Percentiles rank a stretch among this genome's conserved stretches.
Evolutionary conservation across 176 grass and related monocot species (phyloP).

Genomic region (Carex kokanica): DNA sequence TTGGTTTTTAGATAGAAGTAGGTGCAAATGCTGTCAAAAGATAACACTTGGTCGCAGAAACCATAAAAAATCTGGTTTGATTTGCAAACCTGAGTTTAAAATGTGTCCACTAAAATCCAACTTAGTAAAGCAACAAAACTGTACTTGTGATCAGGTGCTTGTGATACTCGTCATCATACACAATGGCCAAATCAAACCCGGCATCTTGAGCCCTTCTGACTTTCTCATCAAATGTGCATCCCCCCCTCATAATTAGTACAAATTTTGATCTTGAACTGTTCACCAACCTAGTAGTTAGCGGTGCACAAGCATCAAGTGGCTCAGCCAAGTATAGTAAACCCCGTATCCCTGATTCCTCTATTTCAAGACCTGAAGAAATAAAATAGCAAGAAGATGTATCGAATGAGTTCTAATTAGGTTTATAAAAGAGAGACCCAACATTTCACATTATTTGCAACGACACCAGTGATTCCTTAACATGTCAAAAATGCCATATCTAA

Average conservation of each 20-base stretch:
- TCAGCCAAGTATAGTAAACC: conserved; percentile 58
- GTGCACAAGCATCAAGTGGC: conserved; percentile 66
- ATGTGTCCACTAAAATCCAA: conserved; percentile 7
- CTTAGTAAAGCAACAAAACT: conserved; percentile 20
- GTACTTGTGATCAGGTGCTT: conserved; percentile 73
- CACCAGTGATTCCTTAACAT: not conserved
- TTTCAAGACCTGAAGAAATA: conserved; percentile 50
- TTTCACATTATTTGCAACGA: not conserved
- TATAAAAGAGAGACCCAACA: not conserved
- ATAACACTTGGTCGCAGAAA: not conserved
- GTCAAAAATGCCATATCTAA: not conserved
- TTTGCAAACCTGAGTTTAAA: conserved; percentile 4
- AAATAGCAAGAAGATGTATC: not conserved
- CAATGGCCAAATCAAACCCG: conserved; percentile 66
- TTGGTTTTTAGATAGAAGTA: not conserved
- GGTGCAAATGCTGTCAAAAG: not conserved
- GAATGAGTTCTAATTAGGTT: not conserved
- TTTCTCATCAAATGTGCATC: conserved; percentile 81
- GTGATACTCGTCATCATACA: conserved; percentile 66
- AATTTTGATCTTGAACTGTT: conserved; percentile 42
- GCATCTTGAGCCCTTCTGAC: conserved; percentile 73
- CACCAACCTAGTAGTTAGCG: conserved; percentile 42
- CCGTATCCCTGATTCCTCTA: conserved; percentile 57
- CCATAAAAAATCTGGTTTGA: not conserved
- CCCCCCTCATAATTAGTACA: conserved; percentile 74